Conservation (phyloP, 2,329 filamentous ascomycete species). For the Penicillium brasilianum region DNA sequence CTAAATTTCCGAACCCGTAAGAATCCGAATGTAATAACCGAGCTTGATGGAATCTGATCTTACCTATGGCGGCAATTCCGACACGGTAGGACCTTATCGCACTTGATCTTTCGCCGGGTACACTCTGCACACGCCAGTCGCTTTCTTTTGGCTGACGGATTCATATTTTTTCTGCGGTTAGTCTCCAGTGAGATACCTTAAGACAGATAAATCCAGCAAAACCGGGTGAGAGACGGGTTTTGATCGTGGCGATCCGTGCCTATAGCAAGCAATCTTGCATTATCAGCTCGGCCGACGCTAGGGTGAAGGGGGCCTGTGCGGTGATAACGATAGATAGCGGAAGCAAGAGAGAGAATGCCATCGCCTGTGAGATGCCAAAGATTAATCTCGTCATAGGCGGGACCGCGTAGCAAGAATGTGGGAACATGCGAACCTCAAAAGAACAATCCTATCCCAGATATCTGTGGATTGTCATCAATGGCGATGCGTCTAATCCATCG, state of each 20-base stretch:
- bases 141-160: background rate
- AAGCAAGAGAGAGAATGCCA: background rate
- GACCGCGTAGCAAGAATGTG: background rate
- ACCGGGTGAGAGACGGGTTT: slow-evolving; percentile 1
- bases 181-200: background rate
- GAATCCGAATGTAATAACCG: background rate
- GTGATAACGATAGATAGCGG: background rate
- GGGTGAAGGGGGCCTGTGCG: background rate
- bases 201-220: background rate
- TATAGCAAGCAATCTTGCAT: slow-evolving; percentile 5
- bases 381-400: background rate
- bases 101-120: slow-evolving; percentile 9
- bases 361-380: background rate
- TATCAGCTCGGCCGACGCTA: slow-evolving; percentile 8
- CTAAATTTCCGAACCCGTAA: background rate
- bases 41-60: background rate
- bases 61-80: slow-evolving; percentile 15
- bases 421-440: background rate
- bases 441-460: background rate
- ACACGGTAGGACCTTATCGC: slow-evolving; percentile 9
- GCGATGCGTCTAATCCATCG: slow-evolving; percentile 1
- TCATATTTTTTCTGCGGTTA: background rate
- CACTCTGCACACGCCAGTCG: slow-evolving; percentile 2
- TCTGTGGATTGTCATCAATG: background rate
- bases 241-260: background rate